Evolutionary conservation across 352 stramenopile species (phyloP), one percentile per base, ranked within the genome.

Genomic region (Phytophthora melonis): DNA sequence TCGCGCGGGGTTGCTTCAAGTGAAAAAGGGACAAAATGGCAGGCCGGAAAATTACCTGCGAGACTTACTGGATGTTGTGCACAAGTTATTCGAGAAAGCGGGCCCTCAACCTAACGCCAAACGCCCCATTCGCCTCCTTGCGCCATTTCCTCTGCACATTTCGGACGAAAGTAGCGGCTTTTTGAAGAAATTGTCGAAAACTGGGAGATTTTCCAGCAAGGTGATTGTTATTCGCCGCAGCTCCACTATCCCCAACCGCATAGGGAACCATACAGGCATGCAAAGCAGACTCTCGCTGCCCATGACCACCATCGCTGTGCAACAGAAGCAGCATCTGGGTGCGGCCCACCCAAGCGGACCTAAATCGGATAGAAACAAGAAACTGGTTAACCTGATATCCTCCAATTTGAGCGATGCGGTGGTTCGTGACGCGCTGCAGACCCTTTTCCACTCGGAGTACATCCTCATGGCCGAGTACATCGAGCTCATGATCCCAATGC

Each of bases 371-470:
- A 47, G 11, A n/a, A 55, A 32, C 18, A 36, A 41, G 39, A 43
- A 43, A 5, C 27, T 23, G 18, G 39, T 18, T 30, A 58, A 39
- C 34, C 14, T 18, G 32, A 5, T 39, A 23, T 10, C 39, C 18
- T 36, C 60, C 10, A 66, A 58, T 52, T 18, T 43, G n/a, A 36
- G 25, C 27, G 53, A 63, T 4, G 21, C 39, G 11, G 13, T 62
- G 25, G 53, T 70, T 11, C 41, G 21, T 27, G 45, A 77, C 30
- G 64, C 45, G 1, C 53, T 72, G 18, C 47, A 65, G 32, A 57
- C 68, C 23, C 64, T 80, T 25, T 82, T 78, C 47, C 64, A 72
- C 25, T 71, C 59, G 9, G 71, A 82, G 39, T 78, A 75, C 34
- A 30, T 77, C n/a, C 36, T 75, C 0, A 53, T 80, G 57, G 50